Conservation (phyloP, 2,329 filamentous ascomycete genomes). For the Elsinoe fawcettii region DNA sequence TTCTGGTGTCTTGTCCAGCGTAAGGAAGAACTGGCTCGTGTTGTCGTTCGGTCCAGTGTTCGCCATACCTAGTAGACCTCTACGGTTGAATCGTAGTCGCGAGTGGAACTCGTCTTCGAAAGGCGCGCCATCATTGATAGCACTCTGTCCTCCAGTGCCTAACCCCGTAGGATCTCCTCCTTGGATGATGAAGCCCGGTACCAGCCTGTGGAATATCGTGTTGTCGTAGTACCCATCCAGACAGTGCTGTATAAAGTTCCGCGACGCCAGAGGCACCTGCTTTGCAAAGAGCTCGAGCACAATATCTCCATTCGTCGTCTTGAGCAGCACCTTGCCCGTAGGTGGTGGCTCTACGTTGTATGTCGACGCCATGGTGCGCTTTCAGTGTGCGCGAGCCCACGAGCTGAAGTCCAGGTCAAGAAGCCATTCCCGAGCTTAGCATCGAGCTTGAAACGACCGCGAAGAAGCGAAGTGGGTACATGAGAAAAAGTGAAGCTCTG, state of each 20-base stretch:
- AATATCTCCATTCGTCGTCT: constrained; percentile 84
- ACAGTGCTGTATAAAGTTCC: constrained; percentile 92
- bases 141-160: constrained; percentile 82
- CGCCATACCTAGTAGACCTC: constrained; percentile 91
- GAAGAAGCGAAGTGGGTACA: constrained; percentile 1
- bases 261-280: constrained; percentile 81
- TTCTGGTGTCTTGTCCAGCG: constrained; percentile 73
- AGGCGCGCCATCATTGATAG: constrained; percentile 76
- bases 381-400: too few relatives aligned
- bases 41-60: constrained; percentile 76
- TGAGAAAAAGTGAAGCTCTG: constrained; percentile 11
- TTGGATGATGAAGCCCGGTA: constrained; percentile 87
- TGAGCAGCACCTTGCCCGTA: constrained; percentile 81
- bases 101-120: constrained; percentile 90
- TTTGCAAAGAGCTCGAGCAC: constrained; percentile 91
- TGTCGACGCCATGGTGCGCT: constrained; percentile 63
- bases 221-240: constrained; percentile 92
- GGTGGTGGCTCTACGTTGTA: constrained; percentile 95
- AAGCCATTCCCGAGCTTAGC: neutral
- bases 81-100: constrained; percentile 82
- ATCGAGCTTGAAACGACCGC: constrained; percentile 13
- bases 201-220: constrained; percentile 87
- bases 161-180: constrained; percentile 92
- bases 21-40: constrained; percentile 96
- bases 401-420: neutral